phyloP scores from a whole-genome alignment of 495 filamentous ascomycete species.

The Penicillium longicatenatum region DNA sequence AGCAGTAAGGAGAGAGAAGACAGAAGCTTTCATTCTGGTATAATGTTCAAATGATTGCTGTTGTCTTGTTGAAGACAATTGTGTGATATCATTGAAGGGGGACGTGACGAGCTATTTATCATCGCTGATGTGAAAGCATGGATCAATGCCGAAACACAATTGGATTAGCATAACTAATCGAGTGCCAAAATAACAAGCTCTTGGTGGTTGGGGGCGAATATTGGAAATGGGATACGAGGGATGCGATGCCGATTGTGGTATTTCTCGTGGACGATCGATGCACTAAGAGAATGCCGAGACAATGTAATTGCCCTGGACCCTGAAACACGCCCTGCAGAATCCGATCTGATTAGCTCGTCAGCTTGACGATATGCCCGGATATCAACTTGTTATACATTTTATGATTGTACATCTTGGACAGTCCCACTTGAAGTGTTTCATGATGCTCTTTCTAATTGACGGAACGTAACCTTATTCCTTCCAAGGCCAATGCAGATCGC shows the following conservation, averaged over 20 bases:
- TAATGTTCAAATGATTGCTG: background rate
- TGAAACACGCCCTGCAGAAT: background rate
- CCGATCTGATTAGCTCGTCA: background rate
- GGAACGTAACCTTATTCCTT: no score
- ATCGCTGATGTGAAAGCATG: background rate
- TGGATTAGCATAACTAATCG: background rate
- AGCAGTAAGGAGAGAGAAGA: conserved; percentile 12
- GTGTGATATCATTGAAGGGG: background rate
- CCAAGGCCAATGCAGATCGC: no score
- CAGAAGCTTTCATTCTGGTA: conserved; percentile 19
- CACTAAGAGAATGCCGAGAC: background rate
- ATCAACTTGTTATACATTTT: no score
- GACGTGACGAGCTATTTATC: background rate
- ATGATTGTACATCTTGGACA: no score
- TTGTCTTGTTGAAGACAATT: background rate
- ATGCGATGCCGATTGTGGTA: background rate
- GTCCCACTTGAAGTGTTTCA: no score
- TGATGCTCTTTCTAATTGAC: no score
- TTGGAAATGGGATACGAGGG: background rate
- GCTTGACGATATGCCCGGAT: no score
- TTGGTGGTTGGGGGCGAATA: background rate
- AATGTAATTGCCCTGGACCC: background rate
- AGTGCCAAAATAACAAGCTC: background rate
- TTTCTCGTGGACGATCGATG: background rate
- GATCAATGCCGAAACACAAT: background rate